Evolutionary conservation across 179 eudicot species (phyloP), one percentile per base, ranked within the genome.

Genomic region (Beta corolliflora): DNA sequence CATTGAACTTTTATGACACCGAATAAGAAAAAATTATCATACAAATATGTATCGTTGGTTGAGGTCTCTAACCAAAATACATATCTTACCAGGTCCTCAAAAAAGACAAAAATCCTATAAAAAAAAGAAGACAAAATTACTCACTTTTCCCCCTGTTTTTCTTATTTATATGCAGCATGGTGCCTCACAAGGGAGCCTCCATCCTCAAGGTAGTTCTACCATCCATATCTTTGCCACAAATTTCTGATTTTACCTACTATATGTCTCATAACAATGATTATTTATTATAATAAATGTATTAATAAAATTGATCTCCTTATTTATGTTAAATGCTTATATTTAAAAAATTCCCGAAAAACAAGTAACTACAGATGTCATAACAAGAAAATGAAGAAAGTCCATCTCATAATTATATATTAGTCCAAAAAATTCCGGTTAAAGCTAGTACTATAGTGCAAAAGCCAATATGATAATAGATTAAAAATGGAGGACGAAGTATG

Each of bases 101-200:
- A 52, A 55, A 0, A 65, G 3, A 56, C 58, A 72, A 55, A 14
- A 5, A 36, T 36, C 41, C 41, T 36, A 36, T 25, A 2, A 36
- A 36, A 36, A 36, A 36, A 36, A 36, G 3, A 36, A 36, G 41
- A 36, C 41, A 36, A 36, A 36, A 36, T 36, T 1, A 36, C 63
- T 72, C 25, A 83, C 19, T 63, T 6, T 54, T 7, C 0, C 14
- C 13, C 5, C 5, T 74, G 9, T 36, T 58, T 36, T 45, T 16
- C 19, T 52, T 64, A 15, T 73, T 14, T 50, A 61, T 45, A 53
- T 79, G 81, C 79, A 83, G 89, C 76, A 81, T 67, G 89, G 87
- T 76, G 81, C 80, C 11, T 31, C 83, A 55, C 81, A 86, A 79
- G 89, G 89, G 55, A 86, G 89, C 81, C 85, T 86, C 48, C 81